Evolutionary conservation across 208 protist species (phyloP), one percentile per base, ranked within the genome.

Genomic region (Trypanosoma melophagium): DNA sequence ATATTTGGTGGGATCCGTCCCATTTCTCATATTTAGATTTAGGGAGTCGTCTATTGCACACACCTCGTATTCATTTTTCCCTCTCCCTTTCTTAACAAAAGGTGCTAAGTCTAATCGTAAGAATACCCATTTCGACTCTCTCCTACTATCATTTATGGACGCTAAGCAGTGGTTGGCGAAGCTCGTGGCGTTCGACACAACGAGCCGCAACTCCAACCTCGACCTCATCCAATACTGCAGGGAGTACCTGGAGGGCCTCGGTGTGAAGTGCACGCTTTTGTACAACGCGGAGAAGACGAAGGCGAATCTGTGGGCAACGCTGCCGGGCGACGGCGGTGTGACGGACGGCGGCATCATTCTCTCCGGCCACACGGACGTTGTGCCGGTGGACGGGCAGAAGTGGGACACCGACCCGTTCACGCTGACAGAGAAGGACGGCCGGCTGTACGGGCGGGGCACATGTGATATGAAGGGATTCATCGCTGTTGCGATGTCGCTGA

Each of bases 401-500:
- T 83, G 81, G 77, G 63, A 83, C 60, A 81, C 55, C 16, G 70
- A 85, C 44, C 74, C 80, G 12, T 83, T 84, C 24, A 67, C 67
- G 44, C 47, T 79, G 7, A 73, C 71, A 7, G 65, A 70, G 19
- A 74, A 74, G n/a, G 74, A 63, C 2, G 76, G 71, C 14, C 84
- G 78, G 63, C 63, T 88, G 47, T 88, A 79, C 61, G 76, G 77
- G n/a, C 66, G 82, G 24, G 76, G 82, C 52, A 83, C 81, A 24
- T 83, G 76, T 53, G 80, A 89, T 53, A 82, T 83, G 76, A 92
- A 85, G 66, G 77, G 75, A 13, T 85, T 86, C 53, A 76, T 85
- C 42, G 77, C 76, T 0, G 83, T 84, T 16, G 76, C 75, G 53
- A 84, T 87, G 76, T 81, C 71, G 0, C 71, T 84, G 16, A 76